Percentiles rank a stretch among this genome's conserved stretches.
phyloP scores from a whole-genome alignment of 345 rosid species.

The Citrus australasica region DNA sequence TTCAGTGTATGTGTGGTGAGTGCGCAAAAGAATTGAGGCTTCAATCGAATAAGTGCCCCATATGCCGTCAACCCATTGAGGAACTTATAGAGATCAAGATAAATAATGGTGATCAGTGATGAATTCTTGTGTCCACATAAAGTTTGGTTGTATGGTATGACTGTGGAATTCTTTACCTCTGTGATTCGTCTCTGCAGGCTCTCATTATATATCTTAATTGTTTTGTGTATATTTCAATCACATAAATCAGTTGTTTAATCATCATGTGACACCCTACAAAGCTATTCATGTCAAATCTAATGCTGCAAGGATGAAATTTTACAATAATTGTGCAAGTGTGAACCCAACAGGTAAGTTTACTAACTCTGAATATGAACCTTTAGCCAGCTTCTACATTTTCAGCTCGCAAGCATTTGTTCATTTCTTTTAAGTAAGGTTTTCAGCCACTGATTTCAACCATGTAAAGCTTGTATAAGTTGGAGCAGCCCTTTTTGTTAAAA shows the following conservation, averaged over 20 bases:
- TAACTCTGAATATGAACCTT: background rate
- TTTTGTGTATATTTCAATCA: slow-evolving; percentile 30
- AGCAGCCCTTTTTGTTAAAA: slow-evolving; percentile 2
- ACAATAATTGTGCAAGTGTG: background rate
- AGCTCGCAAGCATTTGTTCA: slow-evolving; percentile 8
- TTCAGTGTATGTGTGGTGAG: slow-evolving; percentile 78
- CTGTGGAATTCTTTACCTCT: slow-evolving; percentile 5
- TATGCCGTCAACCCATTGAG: slow-evolving; percentile 79
- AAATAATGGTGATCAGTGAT: slow-evolving; percentile 36
- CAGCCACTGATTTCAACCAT: slow-evolving; percentile 2
- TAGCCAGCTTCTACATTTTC: slow-evolving; percentile 1
- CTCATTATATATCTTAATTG: background rate
- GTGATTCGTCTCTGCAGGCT: background rate
- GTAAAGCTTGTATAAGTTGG: slow-evolving; percentile 14
- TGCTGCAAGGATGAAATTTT: background rate
- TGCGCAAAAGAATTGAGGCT: slow-evolving; percentile 78
- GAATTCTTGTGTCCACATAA: slow-evolving; percentile 23
- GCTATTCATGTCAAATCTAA: background rate
- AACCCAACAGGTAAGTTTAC: background rate
- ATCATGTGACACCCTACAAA: background rate
- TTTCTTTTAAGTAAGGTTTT: slow-evolving; percentile 3
- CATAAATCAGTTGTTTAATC: slow-evolving; percentile 8
- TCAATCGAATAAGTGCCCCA: slow-evolving; percentile 86
- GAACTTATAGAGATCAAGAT: slow-evolving; percentile 83
- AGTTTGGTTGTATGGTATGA: slow-evolving; percentile 27